Evolutionary conservation across 768 basidiomycete genomes (phyloP).

Genomic region (Lactifluus subvellereus): DNA sequence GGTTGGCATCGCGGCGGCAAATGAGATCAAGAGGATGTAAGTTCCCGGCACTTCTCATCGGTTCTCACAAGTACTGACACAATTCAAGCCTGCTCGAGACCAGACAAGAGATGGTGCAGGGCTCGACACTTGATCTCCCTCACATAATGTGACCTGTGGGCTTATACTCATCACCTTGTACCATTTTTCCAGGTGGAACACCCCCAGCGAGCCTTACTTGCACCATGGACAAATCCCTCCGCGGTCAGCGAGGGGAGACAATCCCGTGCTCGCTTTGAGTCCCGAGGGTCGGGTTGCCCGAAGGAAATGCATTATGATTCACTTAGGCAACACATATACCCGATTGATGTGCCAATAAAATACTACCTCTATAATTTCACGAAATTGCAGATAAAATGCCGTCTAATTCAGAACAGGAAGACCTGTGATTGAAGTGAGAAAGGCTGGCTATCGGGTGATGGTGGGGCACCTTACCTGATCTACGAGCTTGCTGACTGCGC

Average conservation of each 20-base stretch:
- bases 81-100: constrained; percentile 53
- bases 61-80: constrained; percentile 2
- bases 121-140: constrained; percentile 41
- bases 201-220: neutral
- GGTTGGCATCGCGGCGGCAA: constrained; percentile 54
- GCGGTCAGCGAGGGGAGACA: neutral
- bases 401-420: constrained; percentile 36
- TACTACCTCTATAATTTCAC: neutral
- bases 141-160: neutral
- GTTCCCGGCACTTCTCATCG: constrained; percentile 25
- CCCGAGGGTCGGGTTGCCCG: neutral
- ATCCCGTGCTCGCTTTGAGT: neutral
- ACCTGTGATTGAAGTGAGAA: constrained; percentile 32
- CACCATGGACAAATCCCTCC: neutral
- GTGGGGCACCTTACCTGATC: constrained; percentile 58
- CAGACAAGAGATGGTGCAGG: constrained; percentile 57
- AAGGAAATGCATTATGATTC: neutral
- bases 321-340: neutral
- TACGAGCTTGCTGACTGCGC: constrained; percentile 86
- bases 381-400: neutral
- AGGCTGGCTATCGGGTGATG: neutral
- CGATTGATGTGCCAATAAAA: neutral
- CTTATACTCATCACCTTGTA: neutral
- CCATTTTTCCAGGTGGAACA: neutral
- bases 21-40: constrained; percentile 57